Base-by-base conservation (phyloP, 257 asterid species). In the Scutellaria baicalensis region DNA sequence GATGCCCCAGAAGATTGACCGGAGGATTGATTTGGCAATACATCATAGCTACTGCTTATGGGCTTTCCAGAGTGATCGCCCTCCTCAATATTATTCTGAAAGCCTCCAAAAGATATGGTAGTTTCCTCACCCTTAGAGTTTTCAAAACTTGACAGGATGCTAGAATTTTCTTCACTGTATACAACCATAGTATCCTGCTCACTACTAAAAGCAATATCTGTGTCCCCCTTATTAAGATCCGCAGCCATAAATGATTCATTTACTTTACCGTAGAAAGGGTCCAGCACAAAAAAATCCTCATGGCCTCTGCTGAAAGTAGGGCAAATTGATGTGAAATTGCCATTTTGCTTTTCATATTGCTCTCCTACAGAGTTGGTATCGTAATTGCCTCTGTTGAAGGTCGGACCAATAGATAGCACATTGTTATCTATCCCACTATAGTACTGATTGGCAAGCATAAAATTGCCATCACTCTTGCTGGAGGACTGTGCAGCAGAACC, bases 101-200 rank as follows among this genome's bases (percentile, higher is more conserved):
- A 79, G 67, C 85, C 84, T 57, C 86, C 91, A 62, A 88, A 86
- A 59, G 89, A 79, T 73, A 80, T 78, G 52, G 84, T 79, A 62
- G 82, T 76, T 68, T 75, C 80, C 80, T 76, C 79, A 48, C 84
- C 77, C 61, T 52, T 56, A 63, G 70, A 59, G 60, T 70, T 84
- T 33, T 72, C 85, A 54, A 78, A 77, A 84, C 76, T 74, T 42
- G 89, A 69, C 35, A 75, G 59, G 65, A 82, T 39, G 68, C 79
- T 79, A 9, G 87, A 75, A 69, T 76, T 78, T 57, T 83, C 90
- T 40, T 60, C 50, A 54, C 18, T 68, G 79, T 63, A 79, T 50
- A 57, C 69, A 64, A 55, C 75, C 64, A 64, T n/a, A 72, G 72
- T 73, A 70, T 73, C 81, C 64, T 71, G 86, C 63, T 81, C 75